These are phyloP conservation scores for Penicillium thymicola DNA, from an alignment of 2,329 filamentous ascomycete genomes.

Conservation along the genomic window DNA sequence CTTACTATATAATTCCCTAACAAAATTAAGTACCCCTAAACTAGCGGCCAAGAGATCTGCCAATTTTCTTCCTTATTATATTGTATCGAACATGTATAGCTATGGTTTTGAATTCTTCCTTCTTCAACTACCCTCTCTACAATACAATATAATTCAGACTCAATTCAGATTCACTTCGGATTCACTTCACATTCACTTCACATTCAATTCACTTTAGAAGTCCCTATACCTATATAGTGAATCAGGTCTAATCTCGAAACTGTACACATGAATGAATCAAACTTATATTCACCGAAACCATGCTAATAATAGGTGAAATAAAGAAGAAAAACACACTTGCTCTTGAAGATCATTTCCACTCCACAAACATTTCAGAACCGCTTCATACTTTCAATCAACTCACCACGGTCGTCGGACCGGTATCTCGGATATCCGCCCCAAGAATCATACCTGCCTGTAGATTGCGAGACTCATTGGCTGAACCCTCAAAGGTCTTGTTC, in stretches of 20 bases:
- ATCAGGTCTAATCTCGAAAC: not conserved
- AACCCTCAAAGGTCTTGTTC: slow-evolving; percentile 1
- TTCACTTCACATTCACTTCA: too few species aligned
- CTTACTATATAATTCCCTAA: too few species aligned
- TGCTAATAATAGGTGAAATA: not conserved
- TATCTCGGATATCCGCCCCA: not conserved
- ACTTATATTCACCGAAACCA: not conserved
- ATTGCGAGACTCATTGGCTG: not conserved
- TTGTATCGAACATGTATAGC: too few species aligned
- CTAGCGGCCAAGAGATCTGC: too few species aligned
- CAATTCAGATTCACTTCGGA: too few species aligned
- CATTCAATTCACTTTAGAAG: too few species aligned
- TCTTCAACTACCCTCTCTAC: too few species aligned
- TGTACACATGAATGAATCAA: not conserved
- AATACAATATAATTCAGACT: too few species aligned
- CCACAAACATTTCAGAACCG: not conserved
- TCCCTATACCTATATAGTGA: too few species aligned
- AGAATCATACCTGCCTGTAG: slow-evolving; percentile 5
- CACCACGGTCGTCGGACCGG: not conserved
- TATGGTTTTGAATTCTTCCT: too few species aligned
- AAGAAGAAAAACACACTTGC: not conserved
- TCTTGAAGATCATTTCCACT: not conserved
- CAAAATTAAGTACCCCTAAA: too few species aligned
- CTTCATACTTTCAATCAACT: not conserved
- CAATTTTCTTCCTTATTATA: too few species aligned